Evolutionary conservation across 169 alveolate genomes (phyloP).

Genomic region (Eimeria acervulina): DNA sequence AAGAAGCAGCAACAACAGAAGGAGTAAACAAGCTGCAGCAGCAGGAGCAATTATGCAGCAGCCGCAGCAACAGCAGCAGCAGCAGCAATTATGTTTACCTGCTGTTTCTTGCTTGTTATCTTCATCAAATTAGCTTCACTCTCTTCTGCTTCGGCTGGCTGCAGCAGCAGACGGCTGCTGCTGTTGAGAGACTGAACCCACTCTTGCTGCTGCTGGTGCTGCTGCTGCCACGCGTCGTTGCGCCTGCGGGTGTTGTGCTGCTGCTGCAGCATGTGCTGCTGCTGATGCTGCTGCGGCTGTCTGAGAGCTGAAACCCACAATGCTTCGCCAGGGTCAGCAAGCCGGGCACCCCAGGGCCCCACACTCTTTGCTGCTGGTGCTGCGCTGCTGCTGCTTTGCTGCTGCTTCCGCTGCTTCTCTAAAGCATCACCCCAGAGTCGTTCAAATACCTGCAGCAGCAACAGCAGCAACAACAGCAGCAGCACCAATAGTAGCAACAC

Average conservation of each 20-base stretch:
- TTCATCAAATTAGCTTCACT: no score
- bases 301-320: slow-evolving; percentile 28
- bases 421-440: slow-evolving; percentile 41
- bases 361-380: no score
- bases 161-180: not conserved
- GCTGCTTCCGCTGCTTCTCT: slow-evolving; percentile 22
- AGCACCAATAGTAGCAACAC: not conserved
- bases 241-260: no score
- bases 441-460: slow-evolving; percentile 52
- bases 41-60: slow-evolving; percentile 5
- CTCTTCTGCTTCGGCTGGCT: not conserved
- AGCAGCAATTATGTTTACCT: not conserved
- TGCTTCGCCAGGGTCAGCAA: slow-evolving; percentile 41
- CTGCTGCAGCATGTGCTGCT: no score
- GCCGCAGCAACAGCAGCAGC: not conserved
- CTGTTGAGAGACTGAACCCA: not conserved
- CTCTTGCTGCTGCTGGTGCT: slow-evolving; percentile 20
- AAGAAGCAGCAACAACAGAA: no score
- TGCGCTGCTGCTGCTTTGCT: not conserved
- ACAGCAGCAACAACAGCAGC: not conserved
- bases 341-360: slow-evolving; percentile 58
- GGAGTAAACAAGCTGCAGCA: not conserved
- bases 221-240: not conserved
- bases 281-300: not conserved
- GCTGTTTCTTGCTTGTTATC: not conserved